Evolutionary conservation across 495 filamentous ascomycete genomes (phyloP).

Genomic region (Evernia prunastri): DNA sequence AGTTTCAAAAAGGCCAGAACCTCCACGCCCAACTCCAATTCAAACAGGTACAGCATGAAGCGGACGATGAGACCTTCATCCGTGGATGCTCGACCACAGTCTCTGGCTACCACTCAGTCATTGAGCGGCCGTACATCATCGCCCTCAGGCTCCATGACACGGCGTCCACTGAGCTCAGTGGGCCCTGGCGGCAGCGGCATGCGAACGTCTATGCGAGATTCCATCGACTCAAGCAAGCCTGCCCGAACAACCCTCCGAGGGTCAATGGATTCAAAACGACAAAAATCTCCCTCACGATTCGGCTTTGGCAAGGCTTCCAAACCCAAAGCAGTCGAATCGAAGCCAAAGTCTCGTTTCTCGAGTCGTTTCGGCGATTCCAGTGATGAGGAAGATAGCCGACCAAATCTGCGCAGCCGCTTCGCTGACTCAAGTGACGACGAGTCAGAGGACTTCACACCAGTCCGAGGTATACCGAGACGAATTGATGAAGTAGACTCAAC

Average conservation of each 20-base stretch:
- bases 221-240: constrained; percentile 23
- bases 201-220: constrained; percentile 47
- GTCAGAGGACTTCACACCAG: constrained; percentile 42
- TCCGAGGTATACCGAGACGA: constrained; percentile 58
- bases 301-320: constrained; percentile 43
- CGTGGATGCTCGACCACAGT: constrained; percentile 30
- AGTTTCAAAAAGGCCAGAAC: constrained; percentile 50
- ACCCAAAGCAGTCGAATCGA: constrained; percentile 31
- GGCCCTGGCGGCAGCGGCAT: constrained; percentile 31
- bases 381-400: constrained; percentile 55
- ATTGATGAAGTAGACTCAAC: constrained; percentile 58
- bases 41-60: constrained; percentile 45
- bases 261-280: constrained; percentile 25
- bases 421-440: constrained; percentile 75
- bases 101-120: constrained; percentile 34
- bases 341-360: constrained; percentile 36
- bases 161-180: constrained; percentile 25
- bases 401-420: constrained; percentile 60
- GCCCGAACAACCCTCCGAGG: constrained; percentile 27
- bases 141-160: constrained; percentile 27
- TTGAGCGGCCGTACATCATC: constrained; percentile 30
- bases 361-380: constrained; percentile 65
- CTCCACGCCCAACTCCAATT: constrained; percentile 32
- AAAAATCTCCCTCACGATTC: constrained; percentile 41
- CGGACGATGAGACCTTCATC: constrained; percentile 46